These are phyloP conservation scores for Brassica cretica DNA, from an alignment of 345 rosid genomes.

Conservation along the genomic window DNA sequence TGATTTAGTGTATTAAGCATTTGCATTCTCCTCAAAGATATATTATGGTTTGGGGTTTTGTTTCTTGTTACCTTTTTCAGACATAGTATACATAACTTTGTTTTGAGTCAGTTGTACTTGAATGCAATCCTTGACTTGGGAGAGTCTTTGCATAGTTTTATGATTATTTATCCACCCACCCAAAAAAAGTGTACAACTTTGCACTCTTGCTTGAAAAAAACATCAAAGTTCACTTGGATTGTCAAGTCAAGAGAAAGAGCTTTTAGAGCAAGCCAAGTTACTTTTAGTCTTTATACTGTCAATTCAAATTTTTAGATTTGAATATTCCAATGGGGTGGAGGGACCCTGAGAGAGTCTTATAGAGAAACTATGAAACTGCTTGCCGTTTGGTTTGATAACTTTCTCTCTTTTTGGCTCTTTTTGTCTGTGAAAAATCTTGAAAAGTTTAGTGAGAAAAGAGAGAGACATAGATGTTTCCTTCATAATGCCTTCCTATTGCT, in stretches of 20 bases:
- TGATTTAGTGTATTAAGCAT: not conserved
- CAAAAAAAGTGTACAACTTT: slow-evolving; percentile 22
- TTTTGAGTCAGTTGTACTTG: not conserved
- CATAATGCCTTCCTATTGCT: slow-evolving; percentile 22
- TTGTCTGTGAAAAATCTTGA: slow-evolving; percentile 28
- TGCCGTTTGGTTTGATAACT: slow-evolving; percentile 26
- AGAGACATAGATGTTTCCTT: slow-evolving; percentile 27
- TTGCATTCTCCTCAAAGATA: not conserved
- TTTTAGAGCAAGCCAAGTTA: slow-evolving; percentile 34
- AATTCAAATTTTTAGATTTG: slow-evolving; percentile 27
- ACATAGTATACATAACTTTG: not conserved
- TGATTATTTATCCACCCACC: slow-evolving; percentile 25
- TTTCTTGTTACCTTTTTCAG: not conserved
- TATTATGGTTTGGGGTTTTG: not conserved
- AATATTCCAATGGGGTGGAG: slow-evolving; percentile 25
- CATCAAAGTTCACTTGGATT: slow-evolving; percentile 35
- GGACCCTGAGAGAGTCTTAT: slow-evolving; percentile 27
- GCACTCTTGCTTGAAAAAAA: slow-evolving; percentile 32
- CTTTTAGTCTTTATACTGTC: slow-evolving; percentile 25
- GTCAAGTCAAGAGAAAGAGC: slow-evolving; percentile 33
- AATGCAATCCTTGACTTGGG: slow-evolving; percentile 17
- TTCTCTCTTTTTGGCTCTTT: not conserved
- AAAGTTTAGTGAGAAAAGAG: slow-evolving; percentile 24
- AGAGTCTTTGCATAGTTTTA: slow-evolving; percentile 15
- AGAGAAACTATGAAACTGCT: slow-evolving; percentile 11